These are phyloP conservation scores for Colletotrichum trifolii DNA, from an alignment of 2,329 filamentous ascomycete genomes.

Conservation along the genomic window DNA sequence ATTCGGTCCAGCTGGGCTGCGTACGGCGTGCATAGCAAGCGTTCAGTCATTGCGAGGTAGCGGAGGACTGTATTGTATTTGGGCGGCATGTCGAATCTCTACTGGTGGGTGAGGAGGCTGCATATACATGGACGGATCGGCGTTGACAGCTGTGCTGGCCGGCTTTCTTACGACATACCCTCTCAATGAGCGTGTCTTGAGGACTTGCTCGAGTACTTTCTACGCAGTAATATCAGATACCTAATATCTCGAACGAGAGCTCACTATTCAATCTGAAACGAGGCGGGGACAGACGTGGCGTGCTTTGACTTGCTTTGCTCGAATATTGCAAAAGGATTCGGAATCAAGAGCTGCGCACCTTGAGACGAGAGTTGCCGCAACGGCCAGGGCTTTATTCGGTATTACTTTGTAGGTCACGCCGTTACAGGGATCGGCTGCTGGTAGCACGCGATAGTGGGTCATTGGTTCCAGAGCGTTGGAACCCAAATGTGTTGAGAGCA, in stretches of 20 bases:
- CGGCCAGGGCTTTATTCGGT: no score
- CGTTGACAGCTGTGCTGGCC: constrained; percentile 22
- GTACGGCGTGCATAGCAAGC: constrained; percentile 32
- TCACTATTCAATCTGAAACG: no score
- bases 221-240: constrained; percentile 4
- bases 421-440: background rate
- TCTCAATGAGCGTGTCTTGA: constrained; percentile 18
- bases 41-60: constrained; percentile 13
- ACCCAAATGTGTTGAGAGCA: no score
- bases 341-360: no score
- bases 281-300: no score
- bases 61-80: constrained; percentile 14
- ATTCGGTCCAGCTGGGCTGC: constrained; percentile 17
- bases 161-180: constrained; percentile 22
- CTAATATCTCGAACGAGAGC: background rate
- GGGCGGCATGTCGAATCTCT: background rate
- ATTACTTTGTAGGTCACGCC: background rate
- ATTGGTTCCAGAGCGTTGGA: no score
- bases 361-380: no score
- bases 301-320: no score
- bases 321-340: no score
- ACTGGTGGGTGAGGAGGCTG: constrained; percentile 4
- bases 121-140: constrained; percentile 17
- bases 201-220: constrained; percentile 27
- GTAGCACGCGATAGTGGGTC: constrained; percentile 16